A percentile compares a stretch with the other conserved stretches of the same genome.
phyloP scores from a whole-genome alignment of 805 yeast species.

The Diddensiella caesifluorescens region DNA sequence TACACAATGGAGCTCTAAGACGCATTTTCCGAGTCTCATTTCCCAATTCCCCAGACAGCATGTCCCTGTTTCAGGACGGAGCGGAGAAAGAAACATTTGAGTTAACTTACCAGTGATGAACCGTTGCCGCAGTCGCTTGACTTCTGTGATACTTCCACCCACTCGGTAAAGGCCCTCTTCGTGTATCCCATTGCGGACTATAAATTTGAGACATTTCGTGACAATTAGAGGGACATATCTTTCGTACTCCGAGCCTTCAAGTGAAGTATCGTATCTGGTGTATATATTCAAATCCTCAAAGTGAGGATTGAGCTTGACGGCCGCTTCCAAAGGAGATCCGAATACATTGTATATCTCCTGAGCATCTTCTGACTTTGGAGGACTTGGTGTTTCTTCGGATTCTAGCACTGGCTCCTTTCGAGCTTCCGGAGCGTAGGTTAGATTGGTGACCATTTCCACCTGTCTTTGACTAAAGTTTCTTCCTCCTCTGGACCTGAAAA shows the following conservation, averaged over 20 bases:
- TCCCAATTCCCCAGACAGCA: too few species aligned
- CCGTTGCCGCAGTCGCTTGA: conserved; percentile 21
- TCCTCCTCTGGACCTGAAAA: too few species aligned
- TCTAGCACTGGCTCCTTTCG: too few species aligned
- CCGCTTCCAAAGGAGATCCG: conserved; percentile 19
- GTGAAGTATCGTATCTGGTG: neutral
- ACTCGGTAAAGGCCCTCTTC: conserved; percentile 32
- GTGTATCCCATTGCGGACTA: conserved; percentile 23
- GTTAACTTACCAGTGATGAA: conserved; percentile 18
- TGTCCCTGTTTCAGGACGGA: too few species aligned
- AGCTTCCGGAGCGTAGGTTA: too few species aligned
- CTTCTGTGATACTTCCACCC: conserved; percentile 25
- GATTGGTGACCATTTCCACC: too few species aligned
- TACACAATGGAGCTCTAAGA: too few species aligned
- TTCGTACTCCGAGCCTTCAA: conserved; percentile 13
- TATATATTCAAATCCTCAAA: conserved; percentile 10
- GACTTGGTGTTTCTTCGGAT: too few species aligned
- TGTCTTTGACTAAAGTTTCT: too few species aligned
- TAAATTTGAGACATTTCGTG: conserved; percentile 17
- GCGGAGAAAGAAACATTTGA: too few species aligned
- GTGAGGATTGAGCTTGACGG: conserved; percentile 11
- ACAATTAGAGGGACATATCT: conserved; percentile 19
- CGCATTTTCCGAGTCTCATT: too few species aligned
- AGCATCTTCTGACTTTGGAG: too few species aligned
- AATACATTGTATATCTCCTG: conserved; percentile 21